phyloP scores from a whole-genome alignment of 371 early-diverging fungal genomes.

The Apophysomyces elegans region DNA sequence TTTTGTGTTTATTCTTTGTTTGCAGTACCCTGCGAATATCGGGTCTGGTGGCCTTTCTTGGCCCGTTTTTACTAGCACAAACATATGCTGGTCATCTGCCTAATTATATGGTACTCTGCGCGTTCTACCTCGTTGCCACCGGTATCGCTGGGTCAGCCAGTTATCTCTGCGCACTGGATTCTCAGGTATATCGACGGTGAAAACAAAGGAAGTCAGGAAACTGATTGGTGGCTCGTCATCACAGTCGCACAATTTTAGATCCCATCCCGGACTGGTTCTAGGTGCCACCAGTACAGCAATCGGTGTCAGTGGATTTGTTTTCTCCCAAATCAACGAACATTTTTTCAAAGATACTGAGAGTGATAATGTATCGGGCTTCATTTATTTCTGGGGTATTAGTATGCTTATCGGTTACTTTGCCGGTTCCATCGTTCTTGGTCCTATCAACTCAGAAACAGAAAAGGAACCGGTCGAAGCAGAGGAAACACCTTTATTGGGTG shows the following conservation, averaged over 20 bases:
- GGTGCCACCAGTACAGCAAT: constrained; percentile 47
- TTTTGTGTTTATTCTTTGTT: not conserved
- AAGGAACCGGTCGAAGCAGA: not conserved
- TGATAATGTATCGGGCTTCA: constrained; percentile 36
- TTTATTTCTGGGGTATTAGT: constrained; percentile 37
- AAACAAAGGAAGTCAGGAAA: not conserved
- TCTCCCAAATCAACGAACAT: constrained; percentile 49
- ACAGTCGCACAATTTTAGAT: constrained; percentile 43
- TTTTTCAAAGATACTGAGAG: constrained; percentile 32
- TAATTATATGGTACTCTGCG: constrained; percentile 31
- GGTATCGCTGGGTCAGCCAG: constrained; percentile 48
- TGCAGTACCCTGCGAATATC: constrained; percentile 40
- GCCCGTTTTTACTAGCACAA: constrained; percentile 44
- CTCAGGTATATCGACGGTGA: constrained; percentile 36
- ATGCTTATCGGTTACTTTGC: constrained; percentile 31
- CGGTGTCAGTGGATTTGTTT: constrained; percentile 47
- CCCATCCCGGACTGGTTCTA: constrained; percentile 49
- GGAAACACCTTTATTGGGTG: constrained; percentile 2
- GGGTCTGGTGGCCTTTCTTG: constrained; percentile 35
- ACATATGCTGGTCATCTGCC: constrained; percentile 45
- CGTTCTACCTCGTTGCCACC: constrained; percentile 34
- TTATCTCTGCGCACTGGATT: constrained; percentile 50
- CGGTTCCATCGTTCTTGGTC: constrained; percentile 43
- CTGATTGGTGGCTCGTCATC: not conserved
- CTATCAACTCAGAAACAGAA: constrained; percentile 8